Percentiles rank a stretch among this genome's conserved stretches.
These are phyloP conservation scores for Phaeoacremonium minimum DNA, from an alignment of 2,329 filamentous ascomycete genomes.

Conservation along the genomic window DNA sequence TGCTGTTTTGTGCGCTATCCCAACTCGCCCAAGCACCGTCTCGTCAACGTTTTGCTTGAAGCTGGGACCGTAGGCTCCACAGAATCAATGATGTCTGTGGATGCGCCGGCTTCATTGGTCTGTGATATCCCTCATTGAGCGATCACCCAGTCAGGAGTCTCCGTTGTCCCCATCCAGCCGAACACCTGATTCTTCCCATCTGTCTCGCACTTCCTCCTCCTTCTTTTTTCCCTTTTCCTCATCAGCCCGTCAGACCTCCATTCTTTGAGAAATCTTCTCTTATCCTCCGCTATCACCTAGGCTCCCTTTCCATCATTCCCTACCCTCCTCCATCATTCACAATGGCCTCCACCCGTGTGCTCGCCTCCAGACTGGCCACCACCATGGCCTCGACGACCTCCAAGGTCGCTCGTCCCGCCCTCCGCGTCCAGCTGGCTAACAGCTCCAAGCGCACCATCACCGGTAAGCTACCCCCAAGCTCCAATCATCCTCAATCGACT, in stretches of 20 bases:
- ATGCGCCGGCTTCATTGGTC: constrained; percentile 21
- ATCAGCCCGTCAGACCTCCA: constrained; percentile 11
- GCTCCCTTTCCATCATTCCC: constrained; percentile 33
- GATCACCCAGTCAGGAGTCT: constrained; percentile 13
- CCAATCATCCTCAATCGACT: too few relatives aligned
- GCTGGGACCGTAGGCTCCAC: too few relatives aligned
- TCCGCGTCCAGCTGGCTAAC: constrained; percentile 59
- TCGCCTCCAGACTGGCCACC: constrained; percentile 73
- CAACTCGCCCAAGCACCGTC: too few relatives aligned
- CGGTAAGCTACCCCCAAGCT: constrained; percentile 49
- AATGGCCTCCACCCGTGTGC: constrained; percentile 77
- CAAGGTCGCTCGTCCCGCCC: constrained; percentile 74
- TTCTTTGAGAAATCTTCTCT: constrained; percentile 12
- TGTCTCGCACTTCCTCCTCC: constrained; percentile 13
- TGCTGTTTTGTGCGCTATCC: too few relatives aligned
- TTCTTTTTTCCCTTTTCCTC: constrained; percentile 14
- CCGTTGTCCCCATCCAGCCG: constrained; percentile 9
- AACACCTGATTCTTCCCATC: constrained; percentile 14
- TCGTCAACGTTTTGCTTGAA: too few relatives aligned
- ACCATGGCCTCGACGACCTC: constrained; percentile 70
- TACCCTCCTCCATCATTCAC: constrained; percentile 52
- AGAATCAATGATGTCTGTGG: too few relatives aligned
- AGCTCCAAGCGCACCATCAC: constrained; percentile 73
- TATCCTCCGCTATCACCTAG: constrained; percentile 13
- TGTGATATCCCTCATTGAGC: constrained; percentile 16